phyloP scores from a whole-genome alignment of 108 stramenopile genomes.

The Cyclotella cryptica region DNA sequence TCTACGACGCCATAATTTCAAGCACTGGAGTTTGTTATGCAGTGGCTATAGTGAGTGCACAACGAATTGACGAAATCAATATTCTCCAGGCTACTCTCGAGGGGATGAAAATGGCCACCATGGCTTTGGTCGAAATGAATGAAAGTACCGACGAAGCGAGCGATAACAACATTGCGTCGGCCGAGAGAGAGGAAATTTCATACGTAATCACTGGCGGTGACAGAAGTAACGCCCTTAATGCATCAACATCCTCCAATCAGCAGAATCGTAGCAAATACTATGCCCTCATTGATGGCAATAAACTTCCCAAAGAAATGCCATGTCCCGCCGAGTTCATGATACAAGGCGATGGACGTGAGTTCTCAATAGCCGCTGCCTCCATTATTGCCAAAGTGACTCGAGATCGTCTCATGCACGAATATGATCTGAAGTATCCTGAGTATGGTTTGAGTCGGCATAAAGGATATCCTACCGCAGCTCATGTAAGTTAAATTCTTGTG shows the following conservation, averaged over 20 bases:
- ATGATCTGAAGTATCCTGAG: conserved; percentile 86
- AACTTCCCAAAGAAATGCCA: conserved; percentile 81
- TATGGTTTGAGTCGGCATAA: conserved; percentile 92
- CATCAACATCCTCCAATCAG: neutral
- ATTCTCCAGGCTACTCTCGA: conserved; percentile 96
- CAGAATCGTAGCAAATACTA: conserved; percentile 16
- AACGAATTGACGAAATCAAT: conserved; percentile 96
- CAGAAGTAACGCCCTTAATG: neutral
- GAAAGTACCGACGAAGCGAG: neutral
- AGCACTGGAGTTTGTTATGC: conserved; percentile 80
- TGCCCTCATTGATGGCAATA: conserved; percentile 91
- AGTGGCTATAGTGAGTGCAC: conserved; percentile 80
- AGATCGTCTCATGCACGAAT: conserved; percentile 94
- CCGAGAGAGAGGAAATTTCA: conserved; percentile 55
- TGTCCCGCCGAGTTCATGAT: conserved; percentile 73
- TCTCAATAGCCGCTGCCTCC: conserved; percentile 94
- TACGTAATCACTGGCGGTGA: conserved; percentile 62
- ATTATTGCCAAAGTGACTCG: conserved; percentile 97
- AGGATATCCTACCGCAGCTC: conserved; percentile 93
- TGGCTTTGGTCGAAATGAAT: conserved; percentile 33
- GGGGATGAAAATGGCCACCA: conserved; percentile 86
- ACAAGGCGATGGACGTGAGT: conserved; percentile 93
- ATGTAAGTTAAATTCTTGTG: conserved; percentile 51
- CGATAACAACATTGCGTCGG: conserved; percentile 36
- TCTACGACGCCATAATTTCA: conserved; percentile 52